phyloP scores from a whole-genome alignment of 495 filamentous ascomycete genomes.

The Echria macrotheca region DNA sequence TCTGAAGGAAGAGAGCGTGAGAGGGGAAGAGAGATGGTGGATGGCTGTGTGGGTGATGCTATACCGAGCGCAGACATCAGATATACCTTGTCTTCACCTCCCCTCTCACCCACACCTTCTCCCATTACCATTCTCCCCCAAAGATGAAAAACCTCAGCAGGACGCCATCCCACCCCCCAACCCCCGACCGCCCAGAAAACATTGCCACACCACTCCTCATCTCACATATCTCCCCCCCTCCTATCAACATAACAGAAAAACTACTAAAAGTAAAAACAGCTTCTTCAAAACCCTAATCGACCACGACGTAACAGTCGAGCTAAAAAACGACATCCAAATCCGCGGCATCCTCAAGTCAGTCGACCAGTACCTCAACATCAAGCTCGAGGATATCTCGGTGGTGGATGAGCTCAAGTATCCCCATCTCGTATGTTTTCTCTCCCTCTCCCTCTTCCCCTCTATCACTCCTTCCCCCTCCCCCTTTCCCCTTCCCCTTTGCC shows the following conservation, averaged over 20 bases:
- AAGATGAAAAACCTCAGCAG: neutral
- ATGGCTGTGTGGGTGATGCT: neutral
- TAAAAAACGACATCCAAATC: slow-evolving; percentile 98
- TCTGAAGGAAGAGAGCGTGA: too few species aligned
- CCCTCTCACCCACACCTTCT: neutral
- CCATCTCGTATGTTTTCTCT: slow-evolving; percentile 61
- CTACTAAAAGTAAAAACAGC: too few species aligned
- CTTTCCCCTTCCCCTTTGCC: neutral
- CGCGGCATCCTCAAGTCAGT: slow-evolving; percentile 91
- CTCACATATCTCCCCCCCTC: too few species aligned
- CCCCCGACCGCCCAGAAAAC: too few species aligned
- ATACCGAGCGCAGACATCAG: neutral
- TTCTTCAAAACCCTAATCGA: slow-evolving; percentile 99
- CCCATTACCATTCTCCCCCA: neutral
- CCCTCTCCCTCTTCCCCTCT: neutral
- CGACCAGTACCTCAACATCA: slow-evolving; percentile 98
- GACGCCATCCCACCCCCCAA: too few species aligned
- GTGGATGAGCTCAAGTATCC: slow-evolving; percentile 89
- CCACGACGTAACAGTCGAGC: slow-evolving; percentile 90
- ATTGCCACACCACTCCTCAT: too few species aligned
- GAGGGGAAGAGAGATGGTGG: neutral
- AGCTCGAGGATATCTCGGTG: slow-evolving; percentile 89
- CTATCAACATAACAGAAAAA: too few species aligned
- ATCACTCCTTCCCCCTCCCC: neutral
- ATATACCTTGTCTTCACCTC: neutral